A percentile compares a stretch with the other conserved stretches of the same genome.
Evolutionary conservation across 2,329 filamentous ascomycete species (phyloP).

Genomic region (Fusarium phyllophilum): DNA sequence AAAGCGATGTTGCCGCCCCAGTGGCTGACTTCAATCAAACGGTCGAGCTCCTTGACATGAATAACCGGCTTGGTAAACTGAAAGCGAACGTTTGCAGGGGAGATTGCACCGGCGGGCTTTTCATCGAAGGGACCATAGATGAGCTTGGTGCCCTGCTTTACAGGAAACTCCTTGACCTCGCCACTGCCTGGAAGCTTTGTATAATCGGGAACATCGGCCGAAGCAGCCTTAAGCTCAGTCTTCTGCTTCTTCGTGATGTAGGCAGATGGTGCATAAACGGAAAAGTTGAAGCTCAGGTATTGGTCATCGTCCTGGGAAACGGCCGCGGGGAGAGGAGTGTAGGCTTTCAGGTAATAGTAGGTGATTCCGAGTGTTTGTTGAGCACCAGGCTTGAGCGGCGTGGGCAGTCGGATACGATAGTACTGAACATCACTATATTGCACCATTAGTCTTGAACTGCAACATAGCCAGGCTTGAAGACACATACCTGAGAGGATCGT

Average conservation of each 20-base stretch:
- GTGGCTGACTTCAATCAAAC: conserved; percentile 94
- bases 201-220: conserved; percentile 82
- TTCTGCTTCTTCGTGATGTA: conserved; percentile 94
- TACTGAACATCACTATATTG: conserved; percentile 74
- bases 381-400: conserved; percentile 76
- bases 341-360: conserved; percentile 82
- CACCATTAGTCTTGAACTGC: conserved; percentile 23
- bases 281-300: conserved; percentile 87
- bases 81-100: conserved; percentile 84
- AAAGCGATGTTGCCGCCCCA: conserved; percentile 98
- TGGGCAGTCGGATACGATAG: conserved; percentile 83
- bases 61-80: conserved; percentile 94
- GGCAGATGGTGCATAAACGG: conserved; percentile 82
- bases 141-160: conserved; percentile 85
- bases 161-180: conserved; percentile 72
- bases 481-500: conserved; percentile 67
- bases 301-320: conserved; percentile 90
- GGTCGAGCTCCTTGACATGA: conserved; percentile 81
- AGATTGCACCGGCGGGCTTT: conserved; percentile 78
- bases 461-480: background rate
- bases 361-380: conserved; percentile 90
- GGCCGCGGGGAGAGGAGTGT: conserved; percentile 80
- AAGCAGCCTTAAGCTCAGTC: conserved; percentile 92
- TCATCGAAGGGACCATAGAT: conserved; percentile 91
- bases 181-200: conserved; percentile 73